Evolutionary conservation across 129 eudicot species (phyloP).

Genomic region (Helichrysum umbraculigerum): DNA sequence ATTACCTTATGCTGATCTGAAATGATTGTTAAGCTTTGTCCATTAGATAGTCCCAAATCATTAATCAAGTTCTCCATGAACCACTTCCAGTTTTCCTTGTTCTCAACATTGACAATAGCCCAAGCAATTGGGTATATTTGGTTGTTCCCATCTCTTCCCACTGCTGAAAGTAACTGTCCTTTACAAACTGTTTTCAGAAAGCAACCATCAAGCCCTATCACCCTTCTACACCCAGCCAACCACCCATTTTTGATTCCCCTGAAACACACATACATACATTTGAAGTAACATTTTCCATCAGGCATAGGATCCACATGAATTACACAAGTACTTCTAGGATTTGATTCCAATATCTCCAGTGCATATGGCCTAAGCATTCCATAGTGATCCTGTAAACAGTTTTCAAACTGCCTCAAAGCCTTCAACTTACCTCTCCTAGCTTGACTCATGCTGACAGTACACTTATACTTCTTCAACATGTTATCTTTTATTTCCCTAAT

Average conservation of each 20-base stretch:
- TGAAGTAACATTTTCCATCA: no score
- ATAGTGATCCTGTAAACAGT: neutral
- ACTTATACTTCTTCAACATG: neutral
- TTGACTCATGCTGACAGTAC: no score
- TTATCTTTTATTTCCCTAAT: neutral
- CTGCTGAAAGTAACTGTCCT: no score
- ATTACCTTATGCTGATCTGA: neutral
- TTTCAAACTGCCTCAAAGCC: neutral
- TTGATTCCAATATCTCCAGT: neutral
- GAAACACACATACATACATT: no score
- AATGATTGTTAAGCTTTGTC: neutral
- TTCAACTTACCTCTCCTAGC: neutral
- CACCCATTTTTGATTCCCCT: no score
- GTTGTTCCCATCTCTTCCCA: no score
- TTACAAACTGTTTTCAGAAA: no score
- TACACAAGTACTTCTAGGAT: neutral
- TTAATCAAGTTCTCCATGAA: neutral
- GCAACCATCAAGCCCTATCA: no score
- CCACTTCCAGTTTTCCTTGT: neutral
- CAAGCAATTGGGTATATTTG: no score
- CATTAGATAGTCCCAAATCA: neutral
- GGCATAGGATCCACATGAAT: neutral
- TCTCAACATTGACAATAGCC: neutral
- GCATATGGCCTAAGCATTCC: neutral
- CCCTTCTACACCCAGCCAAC: no score